Base-by-base conservation (phyloP, 352 stramenopile genomes). In the Phytophthora citricola region DNA sequence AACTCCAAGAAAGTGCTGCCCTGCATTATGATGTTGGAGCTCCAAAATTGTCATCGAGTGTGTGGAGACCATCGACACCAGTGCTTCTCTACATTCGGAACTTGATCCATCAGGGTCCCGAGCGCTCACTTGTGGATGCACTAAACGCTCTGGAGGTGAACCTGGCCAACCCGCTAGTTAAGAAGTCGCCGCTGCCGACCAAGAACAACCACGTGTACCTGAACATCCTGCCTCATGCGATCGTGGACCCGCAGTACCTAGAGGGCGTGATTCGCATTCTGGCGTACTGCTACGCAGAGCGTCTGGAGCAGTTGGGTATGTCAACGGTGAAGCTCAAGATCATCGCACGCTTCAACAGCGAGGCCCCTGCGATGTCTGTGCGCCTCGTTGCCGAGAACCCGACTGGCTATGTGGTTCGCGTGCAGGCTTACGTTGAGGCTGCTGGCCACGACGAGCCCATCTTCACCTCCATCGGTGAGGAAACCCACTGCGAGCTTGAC, bases 191-290 rank as follows among this genome's bases (percentile, higher is more conserved):
- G 34, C 66, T 91, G 43, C 66, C 68, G 51, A 94, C 90, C 52
- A 93, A 93, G 64, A 98, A 99, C 80, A 99, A 99, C 79, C 98
- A 99, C 84, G 89, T 99, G 24, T 99, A 99, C 75, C 85, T 99
- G 40, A 99, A 99, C 80, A 92, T 99, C 36, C 83, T 99, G 36
- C 93, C 95, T 9, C 90, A 97, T 50, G 90, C 98, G 2, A 92
- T 94, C 7, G 87, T 99, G 38, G 90, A 99, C 69, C 96, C 97
- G 50, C 91, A 98, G 48, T 96, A 98, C 71, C 89, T 99, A 6
- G 97, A 99, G 29, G 29, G 29, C 5, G 29, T 32, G 5, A 10
- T 32, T 32, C 29, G 29, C 29, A 32, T 97, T 78, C 98, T 98
- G 26, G 94, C 93, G 34, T 88, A 61, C 10, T 67, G 75, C 9